Conservation (phyloP, 441 rosid species). For the Manihot esculenta region DNA sequence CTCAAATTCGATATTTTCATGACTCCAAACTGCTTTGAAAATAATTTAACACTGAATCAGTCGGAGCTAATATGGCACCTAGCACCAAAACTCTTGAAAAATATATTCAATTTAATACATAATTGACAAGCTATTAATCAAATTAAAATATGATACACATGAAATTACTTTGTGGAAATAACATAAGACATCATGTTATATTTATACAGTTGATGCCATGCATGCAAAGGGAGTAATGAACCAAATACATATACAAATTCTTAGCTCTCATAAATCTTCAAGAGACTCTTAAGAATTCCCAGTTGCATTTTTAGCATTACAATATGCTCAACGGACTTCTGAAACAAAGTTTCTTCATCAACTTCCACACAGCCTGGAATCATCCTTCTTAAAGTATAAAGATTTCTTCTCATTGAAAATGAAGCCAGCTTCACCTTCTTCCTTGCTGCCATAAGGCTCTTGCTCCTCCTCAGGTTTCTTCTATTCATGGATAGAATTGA, state of each 20-base stretch:
- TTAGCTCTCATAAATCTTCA: slow-evolving; percentile 18
- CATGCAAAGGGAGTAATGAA: not conserved
- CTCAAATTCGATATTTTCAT: no score
- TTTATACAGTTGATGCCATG: not conserved
- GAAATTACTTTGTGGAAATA: no score
- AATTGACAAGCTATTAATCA: no score
- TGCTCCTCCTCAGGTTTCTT: slow-evolving; percentile 22
- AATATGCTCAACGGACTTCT: slow-evolving; percentile 32
- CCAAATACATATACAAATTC: not conserved
- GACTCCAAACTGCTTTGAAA: no score
- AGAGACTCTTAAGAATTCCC: slow-evolving; percentile 26
- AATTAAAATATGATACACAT: no score
- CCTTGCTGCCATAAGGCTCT: slow-evolving; percentile 20
- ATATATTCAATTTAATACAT: no score
- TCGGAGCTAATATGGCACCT: no score
- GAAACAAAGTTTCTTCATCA: slow-evolving; percentile 34
- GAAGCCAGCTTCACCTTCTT: slow-evolving; percentile 31
- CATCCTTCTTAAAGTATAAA: slow-evolving; percentile 28
- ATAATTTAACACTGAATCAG: no score
- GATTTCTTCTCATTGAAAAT: slow-evolving; percentile 19
- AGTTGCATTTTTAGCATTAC: slow-evolving; percentile 27
- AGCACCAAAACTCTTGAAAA: no score
- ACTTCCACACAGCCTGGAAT: slow-evolving; percentile 2
- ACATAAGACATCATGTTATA: no score
- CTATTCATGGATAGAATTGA: slow-evolving; percentile 9